Evolutionary conservation across 2,329 filamentous ascomycete species (phyloP), one percentile per base, ranked within the genome.

Genomic region (Rasamsonia emersonii): DNA sequence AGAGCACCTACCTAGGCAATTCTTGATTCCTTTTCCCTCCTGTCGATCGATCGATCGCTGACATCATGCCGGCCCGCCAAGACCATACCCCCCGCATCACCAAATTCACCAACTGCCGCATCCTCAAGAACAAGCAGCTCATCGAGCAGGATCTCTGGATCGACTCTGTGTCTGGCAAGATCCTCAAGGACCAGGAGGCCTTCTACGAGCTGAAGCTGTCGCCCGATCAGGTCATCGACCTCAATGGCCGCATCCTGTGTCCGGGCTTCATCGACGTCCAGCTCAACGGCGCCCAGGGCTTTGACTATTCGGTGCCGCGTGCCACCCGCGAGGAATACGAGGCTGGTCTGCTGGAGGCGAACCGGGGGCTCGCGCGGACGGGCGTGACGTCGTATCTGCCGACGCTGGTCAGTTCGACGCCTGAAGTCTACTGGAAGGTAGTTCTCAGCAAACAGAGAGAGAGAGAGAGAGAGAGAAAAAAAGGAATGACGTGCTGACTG

Each of bases 201-300:
- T 71, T 77, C 35, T 68, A 68, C 41, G 61, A 57, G 18, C 44
- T 62, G 15, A 56, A 62, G 18, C 47, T 62, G 16, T 61, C 54
- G 3, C 84, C 88, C 2, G 83, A 89, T 52, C 62, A 77, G 45
- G 78, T 79, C 33, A 69, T 94, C 46, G 77, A 95, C 50, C 75
- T 95, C 2, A 75, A 77, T 31, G 85, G 86, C 37, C 84, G 84
- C 47, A 89, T 94, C 43, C 56, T 95, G 13, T 77, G 82, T 1
- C 86, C 88, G 0, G 88, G 88, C 16, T 71, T 95, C 51, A 91
- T 95, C 46, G 88, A 95, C 44, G 81, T 82, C 32, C 88, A 95
- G 59, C 77, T 95, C 45, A 95, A 95, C 50, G 88, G 88, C 28
- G 86, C 83, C 7, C 89, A 86, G 49, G 86, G 86, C 35, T 93